Evolutionary conservation across 148 eudicot species (phyloP).

Genomic region (Rhododendron ferrugineum): DNA sequence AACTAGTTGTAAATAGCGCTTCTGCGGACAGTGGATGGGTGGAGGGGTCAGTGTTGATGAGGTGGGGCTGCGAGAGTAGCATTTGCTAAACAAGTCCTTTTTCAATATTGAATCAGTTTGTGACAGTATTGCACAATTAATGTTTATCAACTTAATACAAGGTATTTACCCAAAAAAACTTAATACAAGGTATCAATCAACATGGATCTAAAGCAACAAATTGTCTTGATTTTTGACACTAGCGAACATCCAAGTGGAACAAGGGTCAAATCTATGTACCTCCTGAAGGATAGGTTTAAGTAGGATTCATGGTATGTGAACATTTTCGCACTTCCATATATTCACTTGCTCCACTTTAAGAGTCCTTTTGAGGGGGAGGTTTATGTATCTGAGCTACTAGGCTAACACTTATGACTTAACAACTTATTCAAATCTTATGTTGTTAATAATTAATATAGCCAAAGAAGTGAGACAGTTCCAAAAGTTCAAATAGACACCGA

Average conservation of each 20-base stretch:
- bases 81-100: not conserved
- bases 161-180: too few species aligned
- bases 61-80: not conserved
- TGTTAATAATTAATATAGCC: not conserved
- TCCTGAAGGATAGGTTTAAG: not conserved
- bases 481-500: not conserved
- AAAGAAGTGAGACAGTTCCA: not conserved
- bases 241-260: not conserved
- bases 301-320: not conserved
- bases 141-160: not conserved
- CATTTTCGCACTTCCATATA: not conserved
- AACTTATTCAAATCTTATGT: not conserved
- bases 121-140: not conserved
- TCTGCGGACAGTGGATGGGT: not conserved
- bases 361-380: not conserved
- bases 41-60: not conserved
- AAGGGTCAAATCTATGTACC: not conserved
- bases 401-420: not conserved
- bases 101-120: not conserved
- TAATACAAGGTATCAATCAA: not conserved
- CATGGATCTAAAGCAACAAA: not conserved
- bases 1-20: not conserved
- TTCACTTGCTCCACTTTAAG: not conserved
- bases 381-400: not conserved
- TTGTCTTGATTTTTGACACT: not conserved